Base-by-base conservation (phyloP, 345 rosid genomes). In the Isatis tinctoria region DNA sequence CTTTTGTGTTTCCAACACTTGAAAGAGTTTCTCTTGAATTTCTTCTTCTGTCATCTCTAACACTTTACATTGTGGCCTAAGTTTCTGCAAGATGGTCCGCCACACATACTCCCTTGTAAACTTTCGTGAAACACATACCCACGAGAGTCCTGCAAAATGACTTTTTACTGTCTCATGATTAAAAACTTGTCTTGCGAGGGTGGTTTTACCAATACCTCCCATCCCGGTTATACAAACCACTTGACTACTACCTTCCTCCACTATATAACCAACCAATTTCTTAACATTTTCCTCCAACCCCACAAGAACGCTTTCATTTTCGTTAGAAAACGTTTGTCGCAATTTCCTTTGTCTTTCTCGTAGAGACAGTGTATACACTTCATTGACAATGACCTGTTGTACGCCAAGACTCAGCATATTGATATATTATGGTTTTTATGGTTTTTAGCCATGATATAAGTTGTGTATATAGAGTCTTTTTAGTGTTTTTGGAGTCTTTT, bases 121-220 rank as follows among this genome's bases (percentile, higher is more conserved):
- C 10, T 76, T 76, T 13, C 76, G 80, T 16, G 90, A 83, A 18
- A 87, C 28, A 24, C 62, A 78, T 5, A 74, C 81, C 88, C 85
- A 83, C 3, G 78, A 81, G 0, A 80, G 37, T 0, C 75, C 41
- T 0, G 32, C 35, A 3, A 82, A 85, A 44, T n/a, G 49, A 10
- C 35, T 37, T n/a, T 35, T 67, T 73, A 12, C 6, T 41, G 45
- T 26, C 6, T 14, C 16, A 30, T 72, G 74, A 20, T 74, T 44
- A 13, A 79, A 47, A 0, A 85, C 53, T 28, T 75, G 69, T 36
- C 36, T 74, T 1, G 88, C 87, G 0, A 87, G 72, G 4, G 91
- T 56, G 0, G 87, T 87, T 69, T 82, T 87, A 3, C 90, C 88
- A 6, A 83, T 48, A 16, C 90, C 88, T 0, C 87, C 85, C 85